Percentiles rank a stretch among this genome's conserved stretches.
Evolutionary conservation across 345 rosid species (phyloP).

Genomic region (Eucalyptus sp.): DNA sequence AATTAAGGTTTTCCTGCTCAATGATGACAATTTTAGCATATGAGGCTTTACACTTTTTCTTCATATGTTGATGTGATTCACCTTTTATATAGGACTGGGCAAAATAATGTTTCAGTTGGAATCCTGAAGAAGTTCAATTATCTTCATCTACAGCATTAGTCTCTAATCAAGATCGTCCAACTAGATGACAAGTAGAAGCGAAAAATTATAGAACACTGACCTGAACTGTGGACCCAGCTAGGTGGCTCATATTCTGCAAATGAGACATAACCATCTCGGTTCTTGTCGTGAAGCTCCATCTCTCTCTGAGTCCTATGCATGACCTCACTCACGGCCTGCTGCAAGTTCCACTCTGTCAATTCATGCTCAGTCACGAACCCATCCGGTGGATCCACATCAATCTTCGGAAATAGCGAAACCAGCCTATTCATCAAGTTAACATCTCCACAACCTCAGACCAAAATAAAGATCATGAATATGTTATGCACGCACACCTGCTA

Average conservation of each 20-base stretch:
- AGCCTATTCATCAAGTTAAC: constrained; percentile 36
- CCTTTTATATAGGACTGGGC: neutral
- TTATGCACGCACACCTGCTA: neutral
- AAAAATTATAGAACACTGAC: constrained; percentile 9
- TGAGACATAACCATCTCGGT: constrained; percentile 70
- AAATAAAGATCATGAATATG: neutral
- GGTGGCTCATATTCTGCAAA: constrained; percentile 89
- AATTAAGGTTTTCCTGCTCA: neutral
- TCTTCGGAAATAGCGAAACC: constrained; percentile 75
- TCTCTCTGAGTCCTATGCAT: constrained; percentile 76
- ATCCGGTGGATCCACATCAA: constrained; percentile 73
- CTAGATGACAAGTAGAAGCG: neutral
- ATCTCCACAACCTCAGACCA: neutral
- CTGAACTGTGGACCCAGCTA: constrained; percentile 64
- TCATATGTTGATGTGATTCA: neutral
- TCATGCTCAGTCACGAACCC: constrained; percentile 70
- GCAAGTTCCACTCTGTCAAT: constrained; percentile 78
- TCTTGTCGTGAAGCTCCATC: constrained; percentile 84
- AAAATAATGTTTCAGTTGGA: neutral
- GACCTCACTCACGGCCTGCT: constrained; percentile 62
- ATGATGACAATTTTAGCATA: neutral
- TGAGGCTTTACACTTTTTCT: neutral
- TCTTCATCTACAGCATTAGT: neutral
- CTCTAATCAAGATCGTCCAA: neutral
- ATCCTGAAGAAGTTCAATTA: neutral